These are phyloP conservation scores for Rubia peregrina DNA, from an alignment of 305 asterid species.

Conservation along the genomic window DNA sequence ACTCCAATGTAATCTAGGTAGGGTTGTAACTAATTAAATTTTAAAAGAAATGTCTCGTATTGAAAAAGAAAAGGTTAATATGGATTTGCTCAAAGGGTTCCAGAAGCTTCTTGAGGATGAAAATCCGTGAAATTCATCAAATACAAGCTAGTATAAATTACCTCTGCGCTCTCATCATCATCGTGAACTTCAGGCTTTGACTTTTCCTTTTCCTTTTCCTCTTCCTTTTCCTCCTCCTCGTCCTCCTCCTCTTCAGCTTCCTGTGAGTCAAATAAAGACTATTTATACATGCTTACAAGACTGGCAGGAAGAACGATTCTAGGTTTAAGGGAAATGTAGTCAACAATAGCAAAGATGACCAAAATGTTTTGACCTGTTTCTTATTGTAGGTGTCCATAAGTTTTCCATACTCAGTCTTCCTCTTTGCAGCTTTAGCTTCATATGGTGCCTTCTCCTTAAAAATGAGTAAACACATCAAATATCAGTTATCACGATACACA, in stretches of 20 bases:
- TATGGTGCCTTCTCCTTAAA: conserved; percentile 87
- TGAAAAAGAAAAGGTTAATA: too few species aligned
- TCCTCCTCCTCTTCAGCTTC: conserved; percentile 58
- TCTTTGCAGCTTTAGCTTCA: conserved; percentile 89
- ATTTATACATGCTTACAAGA: background rate
- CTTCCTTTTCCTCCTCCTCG: conserved; percentile 47
- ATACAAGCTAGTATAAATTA: conserved; percentile 11
- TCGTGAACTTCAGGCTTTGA: conserved; percentile 63
- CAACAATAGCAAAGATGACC: background rate
- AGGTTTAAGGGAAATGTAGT: background rate
- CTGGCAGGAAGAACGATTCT: background rate
- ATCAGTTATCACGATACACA: conserved; percentile 3
- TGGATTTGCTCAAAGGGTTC: background rate
- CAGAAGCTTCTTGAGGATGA: too few species aligned
- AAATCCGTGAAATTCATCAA: background rate
- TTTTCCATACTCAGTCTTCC: conserved; percentile 66
- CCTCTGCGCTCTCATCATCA: conserved; percentile 67
- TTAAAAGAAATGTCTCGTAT: too few species aligned
- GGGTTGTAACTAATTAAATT: too few species aligned
- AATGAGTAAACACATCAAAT: conserved; percentile 14
- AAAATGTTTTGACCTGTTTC: conserved; percentile 42
- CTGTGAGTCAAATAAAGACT: conserved; percentile 27
- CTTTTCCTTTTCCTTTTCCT: conserved; percentile 37
- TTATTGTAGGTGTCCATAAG: conserved; percentile 73
- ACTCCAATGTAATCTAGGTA: too few species aligned